Base-by-base conservation (phyloP, 2,329 filamentous ascomycete genomes). In the Sarocladiaceae sp. region DNA sequence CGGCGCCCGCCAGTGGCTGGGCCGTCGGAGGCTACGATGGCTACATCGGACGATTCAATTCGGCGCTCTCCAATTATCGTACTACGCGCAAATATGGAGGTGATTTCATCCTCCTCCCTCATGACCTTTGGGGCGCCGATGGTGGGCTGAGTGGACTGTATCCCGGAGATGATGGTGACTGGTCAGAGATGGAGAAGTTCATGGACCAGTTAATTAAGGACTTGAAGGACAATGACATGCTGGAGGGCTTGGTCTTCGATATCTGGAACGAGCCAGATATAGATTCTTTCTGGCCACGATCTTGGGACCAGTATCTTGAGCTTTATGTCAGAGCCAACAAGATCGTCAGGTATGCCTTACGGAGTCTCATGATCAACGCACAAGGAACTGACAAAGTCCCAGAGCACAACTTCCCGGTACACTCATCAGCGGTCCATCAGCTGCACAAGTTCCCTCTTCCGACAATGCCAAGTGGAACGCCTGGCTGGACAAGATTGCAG, bases 181-280 rank as follows among this genome's bases (percentile, higher is more conserved):
- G 71, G 70, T 55, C 59, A 1, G 51, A 58, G 16, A 70, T 61
- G 50, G 70, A 76, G 42, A 47, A 49, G 0, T 75, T 70, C 44
- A 48, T 73, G 1, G 55, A 60, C 0, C 60, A 61, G 18, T 53
- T 69, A 3, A 55, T 68, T 19, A 52, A 53, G 1, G 67, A 58
- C 21, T 62, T 69, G 10, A 62, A 59, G 19, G 55, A 53, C 2
- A 69, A 69, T 47, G 51, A 57, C 24, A 64, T 61, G 54, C 57
- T 53, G 16, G 56, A 56, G 1, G 63, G 60, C 0, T 49, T 76
- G 0, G 58, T 70, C 0, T 55, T 70, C 9, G 74, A 77, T 43
- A 65, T 74, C 27, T 77, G 73, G 73, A 77, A 77, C 45, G 73
- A 77, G 55, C 69, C 73, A 0, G 72, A 76, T 6, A 16, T 53